phyloP scores from a whole-genome alignment of 225 moss, liverwort and hornwort genomes.

The Antitrichia curtipendula region DNA sequence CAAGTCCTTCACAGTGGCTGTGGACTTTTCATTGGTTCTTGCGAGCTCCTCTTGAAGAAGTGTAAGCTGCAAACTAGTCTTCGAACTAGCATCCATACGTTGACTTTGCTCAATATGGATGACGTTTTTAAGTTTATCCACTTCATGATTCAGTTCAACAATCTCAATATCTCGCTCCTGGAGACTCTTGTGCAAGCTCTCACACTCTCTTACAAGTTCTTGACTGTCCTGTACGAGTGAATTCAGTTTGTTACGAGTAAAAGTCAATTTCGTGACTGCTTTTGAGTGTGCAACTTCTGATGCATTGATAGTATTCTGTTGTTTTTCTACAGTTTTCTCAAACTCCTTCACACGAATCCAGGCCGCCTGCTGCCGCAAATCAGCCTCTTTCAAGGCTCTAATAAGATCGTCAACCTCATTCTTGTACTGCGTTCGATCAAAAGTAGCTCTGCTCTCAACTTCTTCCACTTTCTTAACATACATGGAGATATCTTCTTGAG shows the following conservation, averaged over 20 bases:
- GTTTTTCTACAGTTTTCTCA: conserved; percentile 43
- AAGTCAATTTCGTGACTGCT: conserved; percentile 47
- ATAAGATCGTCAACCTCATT: conserved; percentile 46
- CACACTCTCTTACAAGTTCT: conserved; percentile 68
- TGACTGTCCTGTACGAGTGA: conserved; percentile 75
- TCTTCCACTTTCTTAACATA: conserved; percentile 21
- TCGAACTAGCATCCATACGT: not conserved
- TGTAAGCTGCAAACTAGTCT: conserved; percentile 9
- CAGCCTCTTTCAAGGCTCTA: conserved; percentile 21
- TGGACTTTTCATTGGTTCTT: conserved; percentile 7
- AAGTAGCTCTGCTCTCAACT: conserved; percentile 14
- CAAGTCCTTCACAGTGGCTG: conserved; percentile 2
- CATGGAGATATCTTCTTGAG: conserved; percentile 8
- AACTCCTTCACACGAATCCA: conserved; percentile 26
- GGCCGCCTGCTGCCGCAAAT: conserved; percentile 29
- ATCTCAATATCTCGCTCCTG: conserved; percentile 65
- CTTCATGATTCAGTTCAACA: conserved; percentile 34
- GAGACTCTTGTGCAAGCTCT: conserved; percentile 54
- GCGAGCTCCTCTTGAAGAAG: conserved; percentile 24
- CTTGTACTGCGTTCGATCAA: conserved; percentile 12
- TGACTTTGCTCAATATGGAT: conserved; percentile 20
- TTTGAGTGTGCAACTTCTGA: conserved; percentile 64
- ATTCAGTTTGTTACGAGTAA: conserved; percentile 66
- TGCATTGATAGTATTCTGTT: conserved; percentile 35
- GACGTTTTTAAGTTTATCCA: conserved; percentile 16